Base-by-base conservation (phyloP, 129 eudicot species). In the Sambucus nigra region DNA sequence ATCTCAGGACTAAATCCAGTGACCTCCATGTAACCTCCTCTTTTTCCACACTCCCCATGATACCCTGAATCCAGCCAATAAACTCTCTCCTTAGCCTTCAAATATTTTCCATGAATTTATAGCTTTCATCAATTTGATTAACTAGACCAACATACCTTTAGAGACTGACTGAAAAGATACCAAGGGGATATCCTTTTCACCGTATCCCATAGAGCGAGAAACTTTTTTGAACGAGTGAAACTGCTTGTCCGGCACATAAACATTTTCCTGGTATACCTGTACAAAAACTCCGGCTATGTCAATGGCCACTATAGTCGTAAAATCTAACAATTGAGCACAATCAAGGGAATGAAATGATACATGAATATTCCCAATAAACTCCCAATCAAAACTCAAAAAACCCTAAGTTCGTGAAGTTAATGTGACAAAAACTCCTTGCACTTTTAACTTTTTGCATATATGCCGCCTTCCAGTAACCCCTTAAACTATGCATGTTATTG, bases 11-110 rank as follows among this genome's bases (percentile, higher is more conserved):
- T 72, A 55, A 92, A 92, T 45, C 99, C 99, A 52, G 99, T 92
- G 29, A 92, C 81, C 74, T 92, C 99, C 99, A 92, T 92, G 81
- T 86, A 92, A 63, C 99, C 99, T 42, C 99, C 99, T 77, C 99
- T 64, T 73, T 86, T 92, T 57, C 99, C 99, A 46, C 99, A 92
- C 61, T 92, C 99, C 32, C 99, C 99, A 52, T 92, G 46, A 72
- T 86, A 92, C 26, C 99, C 99, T 92, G 61, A 45, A 54, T 1
- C 42, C 42, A 35, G 27, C 32, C 26, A 25, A 23, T 13, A 42
- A 42, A 42, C 5, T 13, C 4, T 5, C 17, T 14, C 48, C 14
- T 14, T 42, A 11, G n/a, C 18, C 5, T 42, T 2, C 14, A 42
- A 42, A 42, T 4, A 42, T 14, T 13, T 15, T 14, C 48, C 18